Conservation (phyloP, 306 rosid genomes). For the Malus sieversii region DNA sequence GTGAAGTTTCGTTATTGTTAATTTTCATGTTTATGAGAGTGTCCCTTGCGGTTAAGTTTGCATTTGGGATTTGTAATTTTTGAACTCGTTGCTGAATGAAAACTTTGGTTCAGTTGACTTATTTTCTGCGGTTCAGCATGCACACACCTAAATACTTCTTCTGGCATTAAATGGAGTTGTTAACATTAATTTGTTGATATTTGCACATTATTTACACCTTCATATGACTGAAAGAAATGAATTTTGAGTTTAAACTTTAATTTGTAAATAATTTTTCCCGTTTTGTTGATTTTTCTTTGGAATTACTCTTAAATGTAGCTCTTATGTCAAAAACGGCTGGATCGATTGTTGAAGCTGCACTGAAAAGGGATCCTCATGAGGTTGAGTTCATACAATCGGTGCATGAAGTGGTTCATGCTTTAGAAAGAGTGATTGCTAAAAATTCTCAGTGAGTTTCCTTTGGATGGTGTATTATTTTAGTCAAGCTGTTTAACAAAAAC, state of each 20-base stretch:
- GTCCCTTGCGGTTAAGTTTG: not conserved
- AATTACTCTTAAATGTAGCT: constrained; percentile 48
- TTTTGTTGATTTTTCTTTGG: constrained; percentile 21
- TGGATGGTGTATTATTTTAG: constrained; percentile 10
- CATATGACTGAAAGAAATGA: constrained; percentile 1
- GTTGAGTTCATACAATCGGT: constrained; percentile 80
- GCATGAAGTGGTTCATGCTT: constrained; percentile 82
- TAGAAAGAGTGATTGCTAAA: constrained; percentile 91
- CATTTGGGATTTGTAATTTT: not conserved
- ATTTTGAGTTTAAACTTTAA: not conserved
- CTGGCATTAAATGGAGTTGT: not conserved
- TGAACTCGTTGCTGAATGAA: not conserved
- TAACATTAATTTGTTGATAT: constrained; percentile 2
- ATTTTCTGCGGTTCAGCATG: not conserved
- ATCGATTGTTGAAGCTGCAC: constrained; percentile 83
- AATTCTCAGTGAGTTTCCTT: constrained; percentile 72
- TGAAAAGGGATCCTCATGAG: constrained; percentile 94
- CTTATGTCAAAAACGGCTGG: constrained; percentile 92
- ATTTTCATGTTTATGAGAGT: not conserved
- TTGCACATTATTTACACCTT: not conserved
- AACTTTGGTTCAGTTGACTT: not conserved
- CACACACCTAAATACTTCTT: not conserved
- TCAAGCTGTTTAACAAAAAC: not conserved
- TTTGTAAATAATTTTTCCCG: constrained; percentile 17
- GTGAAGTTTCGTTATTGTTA: not conserved